Conservation (phyloP, 768 basidiomycete species). For the Termitomyces sp. region DNA sequence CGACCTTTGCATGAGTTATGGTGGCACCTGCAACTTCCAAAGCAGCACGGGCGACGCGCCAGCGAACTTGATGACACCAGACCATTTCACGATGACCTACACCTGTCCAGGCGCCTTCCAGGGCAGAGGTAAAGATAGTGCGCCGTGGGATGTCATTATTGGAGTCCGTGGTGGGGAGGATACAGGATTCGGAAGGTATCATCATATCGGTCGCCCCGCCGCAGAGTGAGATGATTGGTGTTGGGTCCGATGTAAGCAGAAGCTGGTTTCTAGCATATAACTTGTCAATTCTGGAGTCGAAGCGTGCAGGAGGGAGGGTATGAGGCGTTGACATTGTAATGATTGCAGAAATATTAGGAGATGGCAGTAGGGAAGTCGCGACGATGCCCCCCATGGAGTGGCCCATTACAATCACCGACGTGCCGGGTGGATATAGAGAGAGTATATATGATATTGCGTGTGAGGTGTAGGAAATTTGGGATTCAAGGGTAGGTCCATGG, state of each 20-base stretch:
- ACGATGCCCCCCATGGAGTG: constrained; percentile 99
- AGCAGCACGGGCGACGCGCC: constrained; percentile 75
- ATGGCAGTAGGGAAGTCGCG: constrained; percentile 72
- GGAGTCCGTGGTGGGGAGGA: constrained; percentile 34
- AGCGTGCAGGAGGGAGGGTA: constrained; percentile 78
- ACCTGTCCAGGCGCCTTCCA: constrained; percentile 92
- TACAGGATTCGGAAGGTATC: constrained; percentile 87
- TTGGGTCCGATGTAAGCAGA: constrained; percentile 37
- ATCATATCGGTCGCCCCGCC: constrained; percentile 90
- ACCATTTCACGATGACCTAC: constrained; percentile 96
- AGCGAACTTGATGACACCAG: constrained; percentile 97
- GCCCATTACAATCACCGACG: constrained; percentile 72
- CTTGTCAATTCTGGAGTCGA: constrained; percentile 74
- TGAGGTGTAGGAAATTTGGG: constrained; percentile 72
- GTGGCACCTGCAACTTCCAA: constrained; percentile 52
- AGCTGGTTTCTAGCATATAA: constrained; percentile 51
- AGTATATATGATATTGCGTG: constrained; percentile 74
- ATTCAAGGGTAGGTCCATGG: constrained; percentile 81
- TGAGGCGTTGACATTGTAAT: constrained; percentile 98
- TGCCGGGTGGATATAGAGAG: constrained; percentile 60
- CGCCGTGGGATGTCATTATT: constrained; percentile 33
- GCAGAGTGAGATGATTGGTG: constrained; percentile 77
- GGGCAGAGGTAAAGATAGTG: constrained; percentile 77
- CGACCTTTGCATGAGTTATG: constrained; percentile 21
- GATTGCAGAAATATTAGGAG: constrained; percentile 61